Evolutionary conservation across 257 asterid species (phyloP), one percentile per base, ranked within the genome.

Genomic region (Gentiana macrophylla): DNA sequence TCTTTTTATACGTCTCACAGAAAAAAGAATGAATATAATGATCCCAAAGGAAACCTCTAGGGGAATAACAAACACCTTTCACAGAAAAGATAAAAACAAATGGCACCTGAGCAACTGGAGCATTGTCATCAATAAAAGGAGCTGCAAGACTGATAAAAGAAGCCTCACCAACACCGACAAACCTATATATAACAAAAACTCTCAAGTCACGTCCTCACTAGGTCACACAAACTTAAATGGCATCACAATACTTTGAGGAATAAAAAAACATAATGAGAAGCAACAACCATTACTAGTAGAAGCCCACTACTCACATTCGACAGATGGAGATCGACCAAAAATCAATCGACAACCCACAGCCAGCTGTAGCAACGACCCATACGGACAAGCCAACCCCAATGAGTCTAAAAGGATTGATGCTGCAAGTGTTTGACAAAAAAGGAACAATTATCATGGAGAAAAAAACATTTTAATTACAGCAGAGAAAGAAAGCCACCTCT

Each of bases 111-210:
- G 84, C 61, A 54, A 60, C 77, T 46, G 97, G 98, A 73, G 98
- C 97, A 75, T 83, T 92, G 74, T 92, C 98, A 56, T 92, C 98
- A 49, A 92, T 88, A 81, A 88, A 92, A 44, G 97, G 98, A 79
- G 98, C 93, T 12, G 97, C 97, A 65, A 92, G 97, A 79, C 95
- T 88, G 61, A 85, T 82, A 62, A 92, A 91, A 53, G 97, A 92
- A 71, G 98, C 98, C 88, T 92, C 98, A 12, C 98, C 97, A 62
- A 92, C 96, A 67, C 98, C 98, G 56, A 92, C 98, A 51, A 92
- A 79, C 98, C 97, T 91, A 73, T 46, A 55, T 10, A 41, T 2
- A 41, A 41, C 46, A 41, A 41, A 5, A 41, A 41, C 9, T 5
- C 46, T 41, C 11, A 41, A 41, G 10, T 10, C 46, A 5, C 9